Conservation (phyloP, 306 rosid species). For the Vachellia pachyceras region DNA sequence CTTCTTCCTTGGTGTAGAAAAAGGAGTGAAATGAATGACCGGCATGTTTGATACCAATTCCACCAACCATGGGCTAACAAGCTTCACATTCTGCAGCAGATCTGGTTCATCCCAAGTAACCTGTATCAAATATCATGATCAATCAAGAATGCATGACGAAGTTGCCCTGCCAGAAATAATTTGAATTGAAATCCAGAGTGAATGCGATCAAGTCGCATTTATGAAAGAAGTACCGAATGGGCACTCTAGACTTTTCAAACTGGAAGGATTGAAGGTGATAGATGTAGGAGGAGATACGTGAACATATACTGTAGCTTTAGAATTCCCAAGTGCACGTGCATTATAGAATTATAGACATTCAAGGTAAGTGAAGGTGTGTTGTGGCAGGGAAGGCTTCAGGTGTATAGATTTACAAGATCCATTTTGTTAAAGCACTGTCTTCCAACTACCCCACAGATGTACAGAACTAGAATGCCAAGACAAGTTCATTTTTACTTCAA, state of each 20-base stretch:
- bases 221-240: background rate
- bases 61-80: slow-evolving; percentile 94
- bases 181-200: background rate
- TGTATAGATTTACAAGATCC: background rate
- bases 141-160: slow-evolving; percentile 26
- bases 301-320: background rate
- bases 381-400: background rate
- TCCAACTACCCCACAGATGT: background rate
- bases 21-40: slow-evolving; percentile 62
- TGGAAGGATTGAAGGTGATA: background rate
- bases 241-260: background rate
- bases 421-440: background rate
- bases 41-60: slow-evolving; percentile 86
- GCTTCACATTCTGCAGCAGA: slow-evolving; percentile 97
- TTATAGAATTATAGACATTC: background rate
- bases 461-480: slow-evolving; percentile 10
- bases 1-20: slow-evolving; percentile 89
- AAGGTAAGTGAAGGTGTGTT: background rate
- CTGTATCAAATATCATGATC: slow-evolving; percentile 44
- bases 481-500: background rate
- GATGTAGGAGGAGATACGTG: background rate
- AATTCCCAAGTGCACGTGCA: background rate
- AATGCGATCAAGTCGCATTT: slow-evolving; percentile 1
- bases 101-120: slow-evolving; percentile 99
- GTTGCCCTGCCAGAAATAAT: background rate